phyloP scores from a whole-genome alignment of 257 asterid species.

The Lycium ferocissimum region DNA sequence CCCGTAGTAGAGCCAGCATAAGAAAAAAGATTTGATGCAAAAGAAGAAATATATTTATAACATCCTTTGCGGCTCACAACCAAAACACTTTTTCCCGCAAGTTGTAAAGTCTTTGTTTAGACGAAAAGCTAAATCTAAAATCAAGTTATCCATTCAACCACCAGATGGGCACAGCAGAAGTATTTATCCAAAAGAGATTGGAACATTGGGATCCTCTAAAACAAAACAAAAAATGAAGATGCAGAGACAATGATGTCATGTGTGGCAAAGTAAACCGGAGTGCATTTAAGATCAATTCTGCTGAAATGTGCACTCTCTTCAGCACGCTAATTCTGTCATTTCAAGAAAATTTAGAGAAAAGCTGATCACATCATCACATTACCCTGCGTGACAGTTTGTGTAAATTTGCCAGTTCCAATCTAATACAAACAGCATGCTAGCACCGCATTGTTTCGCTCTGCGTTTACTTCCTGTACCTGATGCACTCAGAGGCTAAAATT shows the following conservation, averaged over 20 bases:
- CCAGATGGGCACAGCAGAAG: not conserved
- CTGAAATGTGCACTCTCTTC: not conserved
- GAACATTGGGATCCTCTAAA: not conserved
- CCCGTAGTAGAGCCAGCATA: not conserved
- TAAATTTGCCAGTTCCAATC: not conserved
- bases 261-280: not conserved
- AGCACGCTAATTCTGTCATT: not conserved
- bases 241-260: not conserved
- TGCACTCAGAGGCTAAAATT: not conserved
- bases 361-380: not conserved
- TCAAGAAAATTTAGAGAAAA: not conserved
- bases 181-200: not conserved
- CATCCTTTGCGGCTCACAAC: constrained; percentile 8
- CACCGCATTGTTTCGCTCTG: not conserved
- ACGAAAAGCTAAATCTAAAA: not conserved
- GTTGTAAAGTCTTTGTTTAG: not conserved
- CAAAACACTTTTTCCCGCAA: not conserved
- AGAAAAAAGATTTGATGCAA: not conserved
- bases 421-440: not conserved
- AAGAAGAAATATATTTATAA: not conserved
- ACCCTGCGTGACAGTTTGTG: not conserved
- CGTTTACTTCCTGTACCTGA: not conserved
- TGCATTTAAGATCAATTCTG: not conserved
- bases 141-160: not conserved
- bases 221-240: not conserved